Evolutionary conservation across 2,329 filamentous ascomycete species (phyloP), one percentile per base, ranked within the genome.

Genomic region (Coleophoma eucalyptorum): DNA sequence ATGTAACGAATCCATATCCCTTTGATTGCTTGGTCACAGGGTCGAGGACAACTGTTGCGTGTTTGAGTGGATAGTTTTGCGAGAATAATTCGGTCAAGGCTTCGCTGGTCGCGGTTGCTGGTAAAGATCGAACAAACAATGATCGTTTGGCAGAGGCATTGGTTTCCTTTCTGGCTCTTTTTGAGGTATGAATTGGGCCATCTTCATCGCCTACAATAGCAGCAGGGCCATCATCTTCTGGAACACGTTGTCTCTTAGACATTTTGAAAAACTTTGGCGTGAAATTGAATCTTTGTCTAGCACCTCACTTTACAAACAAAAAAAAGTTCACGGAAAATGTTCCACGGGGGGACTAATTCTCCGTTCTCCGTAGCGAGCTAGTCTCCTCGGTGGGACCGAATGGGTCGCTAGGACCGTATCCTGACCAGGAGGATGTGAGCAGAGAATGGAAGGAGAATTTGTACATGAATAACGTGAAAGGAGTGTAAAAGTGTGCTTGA

Each of bases 1-100:
- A 94, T 2, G 94, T 97, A 51, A 99, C 93, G 70, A 99, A 99
- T 48, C 94, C 94, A 69, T 91, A 99, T 16, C 94, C 93, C 65
- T 90, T 87, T 13, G 90, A 97, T 60, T 85, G 76, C 65, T 96
- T 96, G 2, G 92, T 96, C 57, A 84, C 78, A 15, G 88, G 84
- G 67, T 99, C 93, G 50, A 87, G 73, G 37, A 99, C 91, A 4
- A 96, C 91, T n/a, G 88, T 89, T 48, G 94, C 93, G 70, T 97
- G 93, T 70, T 97, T 97, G 66, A 99, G 83, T 7, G 95, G 92
- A 63, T 90, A 97, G 53, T 91, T 88, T 67, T 97, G 84, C 6
- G 94, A 97, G 72, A 99, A 99, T 69, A 92, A 87, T 52, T 90
- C 86, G 52, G 91, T 89, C 56, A 99, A 78, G 48, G 79, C 79